Percentiles rank a stretch among this genome's conserved stretches.
Evolutionary conservation across 1,139 yeast species (phyloP).

Genomic region (Yamadazyma epiphylla): DNA sequence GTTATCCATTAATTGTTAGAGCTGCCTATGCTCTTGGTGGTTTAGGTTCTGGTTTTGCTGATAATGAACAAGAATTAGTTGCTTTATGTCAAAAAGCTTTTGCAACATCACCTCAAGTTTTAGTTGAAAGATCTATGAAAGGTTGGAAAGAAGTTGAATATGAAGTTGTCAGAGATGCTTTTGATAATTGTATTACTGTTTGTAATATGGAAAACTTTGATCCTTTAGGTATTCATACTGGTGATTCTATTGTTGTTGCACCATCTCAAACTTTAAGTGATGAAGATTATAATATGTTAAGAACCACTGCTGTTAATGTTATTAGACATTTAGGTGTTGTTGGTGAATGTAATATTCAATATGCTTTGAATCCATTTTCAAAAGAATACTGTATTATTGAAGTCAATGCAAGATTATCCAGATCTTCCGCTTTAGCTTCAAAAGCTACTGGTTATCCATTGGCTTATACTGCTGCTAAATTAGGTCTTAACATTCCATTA

Average conservation of each 20-base stretch:
- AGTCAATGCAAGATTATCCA: constrained; percentile 95
- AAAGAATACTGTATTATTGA: constrained; percentile 96
- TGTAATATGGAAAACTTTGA: constrained; percentile 99
- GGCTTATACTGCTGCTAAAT: constrained; percentile 96
- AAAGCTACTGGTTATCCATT: constrained; percentile 98
- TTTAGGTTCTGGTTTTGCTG: constrained; percentile 97
- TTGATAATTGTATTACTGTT: constrained; percentile 96
- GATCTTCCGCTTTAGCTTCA: constrained; percentile 97
- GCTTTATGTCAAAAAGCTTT: constrained; percentile 88
- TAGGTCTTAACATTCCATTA: constrained; percentile 90
- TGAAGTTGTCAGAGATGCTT: constrained; percentile 97
- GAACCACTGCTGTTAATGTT: constrained; percentile 96
- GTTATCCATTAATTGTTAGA: constrained; percentile 95
- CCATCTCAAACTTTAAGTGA: constrained; percentile 97
- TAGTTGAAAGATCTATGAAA: constrained; percentile 95
- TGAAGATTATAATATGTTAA: constrained; percentile 96
- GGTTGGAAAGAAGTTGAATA: constrained; percentile 99
- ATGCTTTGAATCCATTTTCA: constrained; percentile 91
- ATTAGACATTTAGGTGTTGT: constrained; percentile 98
- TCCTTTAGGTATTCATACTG: constrained; percentile 98
- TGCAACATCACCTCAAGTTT: constrained; percentile 93
- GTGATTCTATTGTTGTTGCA: constrained; percentile 98
- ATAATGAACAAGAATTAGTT: constrained; percentile 77
- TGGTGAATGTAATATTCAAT: constrained; percentile 98
- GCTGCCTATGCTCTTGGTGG: constrained; percentile 99